Base-by-base conservation (phyloP, 768 basidiomycete genomes). In the Lactarius sp. region DNA sequence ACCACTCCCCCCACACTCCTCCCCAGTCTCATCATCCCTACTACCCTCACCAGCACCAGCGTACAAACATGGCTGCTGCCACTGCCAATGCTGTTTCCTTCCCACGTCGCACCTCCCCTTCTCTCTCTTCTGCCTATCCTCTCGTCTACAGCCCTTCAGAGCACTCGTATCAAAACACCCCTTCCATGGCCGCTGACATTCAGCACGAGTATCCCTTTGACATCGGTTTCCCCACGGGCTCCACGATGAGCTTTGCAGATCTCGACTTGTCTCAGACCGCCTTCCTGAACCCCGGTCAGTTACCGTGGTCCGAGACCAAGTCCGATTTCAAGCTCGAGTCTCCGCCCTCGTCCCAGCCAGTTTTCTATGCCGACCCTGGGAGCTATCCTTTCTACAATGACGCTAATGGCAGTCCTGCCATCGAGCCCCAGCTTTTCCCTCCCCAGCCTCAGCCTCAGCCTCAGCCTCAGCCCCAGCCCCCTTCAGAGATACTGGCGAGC, bases 121-220 rank as follows among this genome's bases (percentile, higher is more conserved):
- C 61, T 18, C 61, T 62, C 16, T 37, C 56, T 13, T 63, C 62
- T 10, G 16, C 62, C 5, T 64, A 64, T 41, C 59, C 59, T 31
- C 63, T 65, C 42, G 54, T 65, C 22, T 65, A 60, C 59, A 56
- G 33, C 16, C 59, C 59, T 0, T 60, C 59, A 2, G 63, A 64
- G 36, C 33, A 64, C 39, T 52, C 63, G 53, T 64, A 60, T 22
- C 59, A 54, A 31, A 46, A 37, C 37, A 50, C 58, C 2, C 52
- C 62, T 14, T 39, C 64, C 41, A 51, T 64, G 53, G 10, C 39
- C 0, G 47, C 58, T 4, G 64, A 65, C 36, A 46, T 65, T 8
- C 64, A 60, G 36, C 54, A 46, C 42, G 64, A 65, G 34, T 65
- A 65, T 56, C 64, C 64, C 42, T 65, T 65, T 9, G 64, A 65